These are phyloP conservation scores for Chimonanthus salicifolius DNA, from an alignment of 164 flowering plant genomes.

Conservation along the genomic window DNA sequence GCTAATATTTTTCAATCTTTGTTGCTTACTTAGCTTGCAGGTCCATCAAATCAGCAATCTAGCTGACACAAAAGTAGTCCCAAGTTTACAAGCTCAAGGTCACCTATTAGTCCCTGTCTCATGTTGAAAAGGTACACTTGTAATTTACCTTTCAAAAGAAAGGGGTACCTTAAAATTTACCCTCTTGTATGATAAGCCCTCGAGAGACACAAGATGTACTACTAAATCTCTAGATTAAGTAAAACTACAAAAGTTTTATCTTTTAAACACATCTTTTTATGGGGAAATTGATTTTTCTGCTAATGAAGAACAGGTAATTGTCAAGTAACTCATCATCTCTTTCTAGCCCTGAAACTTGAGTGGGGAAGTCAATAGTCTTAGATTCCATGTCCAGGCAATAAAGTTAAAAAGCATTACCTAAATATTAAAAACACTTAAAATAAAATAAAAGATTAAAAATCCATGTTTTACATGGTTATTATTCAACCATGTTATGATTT, in stretches of 20 bases:
- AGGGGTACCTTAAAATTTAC: no score
- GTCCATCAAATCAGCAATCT: not conserved
- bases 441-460: not conserved
- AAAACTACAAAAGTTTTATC: not conserved
- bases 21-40: not conserved
- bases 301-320: not conserved
- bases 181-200: not conserved
- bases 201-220: not conserved
- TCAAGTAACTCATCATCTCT: slow-evolving; percentile 7
- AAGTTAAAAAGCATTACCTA: not conserved
- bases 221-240: not conserved
- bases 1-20: no score
- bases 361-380: slow-evolving; percentile 62
- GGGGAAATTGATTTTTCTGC: not conserved
- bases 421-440: not conserved
- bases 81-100: not conserved
- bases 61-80: not conserved
- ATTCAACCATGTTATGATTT: not conserved
- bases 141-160: no score
- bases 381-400: slow-evolving; percentile 20
- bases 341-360: slow-evolving; percentile 22
- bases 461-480: not conserved
- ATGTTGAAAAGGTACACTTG: not conserved
- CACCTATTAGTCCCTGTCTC: not conserved
- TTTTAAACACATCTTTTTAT: not conserved